Base-by-base conservation (phyloP, 2,329 filamentous ascomycete genomes). In the Diaporthe sp. region DNA sequence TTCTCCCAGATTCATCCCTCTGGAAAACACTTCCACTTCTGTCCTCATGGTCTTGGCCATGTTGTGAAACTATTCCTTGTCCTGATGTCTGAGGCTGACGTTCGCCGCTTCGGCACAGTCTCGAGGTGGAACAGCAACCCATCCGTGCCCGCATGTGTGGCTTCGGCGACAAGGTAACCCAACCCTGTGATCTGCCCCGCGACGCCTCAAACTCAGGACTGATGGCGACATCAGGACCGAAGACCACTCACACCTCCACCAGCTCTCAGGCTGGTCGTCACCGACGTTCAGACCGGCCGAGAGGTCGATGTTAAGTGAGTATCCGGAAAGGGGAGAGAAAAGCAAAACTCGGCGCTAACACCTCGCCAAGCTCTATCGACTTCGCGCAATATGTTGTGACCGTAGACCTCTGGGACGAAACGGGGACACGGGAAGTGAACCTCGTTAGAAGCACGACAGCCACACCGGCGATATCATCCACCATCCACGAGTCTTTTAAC, bases 101-200 rank as follows among this genome's bases (percentile, higher is more conserved):
- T 55, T 65, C 34, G 37, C 58, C 31, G 44, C 31, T 19, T 34
- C 31, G 34, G 5, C 4, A 76, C 78, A 94, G 92, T 77, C 89
- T 98, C 69, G 88, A 93, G 78, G 95, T 98, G 76, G 92, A 94
- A 79, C 97, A 99, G 86, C 95, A 98, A 84, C 97, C 97, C 69
- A 90, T 95, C 80, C 92, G 97, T 80, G 97, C 97, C 78, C 94
- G 97, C 77, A 98, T 98, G 97, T 99, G 97, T 86, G 97, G 97
- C 10, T 99, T 98, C 86, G 97, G 97, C 77, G 97, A 99, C 87
- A 99, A 98, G 90, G 95, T 97, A 86, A 74, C 86, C 80, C 74
- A 75, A 72, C 49, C 61, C 39, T 71, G 13, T 59, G 28, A 72
- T 28, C 67, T 71, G 22, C 13, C 57, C 74, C 44, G 70, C 53